Evolutionary conservation across 148 eudicot genomes (phyloP).

Genomic region (Simmondsia chinensis): DNA sequence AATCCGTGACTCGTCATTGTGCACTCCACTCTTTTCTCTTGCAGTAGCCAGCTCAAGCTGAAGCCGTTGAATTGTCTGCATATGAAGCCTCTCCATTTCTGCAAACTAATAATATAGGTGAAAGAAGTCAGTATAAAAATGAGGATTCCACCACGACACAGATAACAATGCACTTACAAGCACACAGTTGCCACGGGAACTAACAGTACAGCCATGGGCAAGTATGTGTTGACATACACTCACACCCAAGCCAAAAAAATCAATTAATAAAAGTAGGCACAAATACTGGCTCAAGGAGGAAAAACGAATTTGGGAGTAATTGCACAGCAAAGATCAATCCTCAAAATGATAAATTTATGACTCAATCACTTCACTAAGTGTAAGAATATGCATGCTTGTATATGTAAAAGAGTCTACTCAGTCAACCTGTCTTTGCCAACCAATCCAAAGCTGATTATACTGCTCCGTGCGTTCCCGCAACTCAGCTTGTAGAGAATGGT

Average conservation of each 20-base stretch:
- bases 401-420: background rate
- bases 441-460: constrained; percentile 77
- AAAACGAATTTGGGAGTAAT: too few relatives aligned
- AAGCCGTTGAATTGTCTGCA: constrained; percentile 66
- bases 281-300: too few relatives aligned
- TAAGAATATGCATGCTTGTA: background rate
- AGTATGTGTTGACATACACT: too few relatives aligned
- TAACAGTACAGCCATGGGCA: too few relatives aligned
- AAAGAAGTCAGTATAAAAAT: constrained; percentile 1
- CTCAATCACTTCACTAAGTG: too few relatives aligned
- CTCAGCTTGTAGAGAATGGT: constrained; percentile 67
- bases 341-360: background rate
- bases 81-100: constrained; percentile 87
- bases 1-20: constrained; percentile 30
- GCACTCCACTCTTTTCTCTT: constrained; percentile 45
- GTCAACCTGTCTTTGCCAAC: constrained; percentile 80
- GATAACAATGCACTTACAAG: background rate
- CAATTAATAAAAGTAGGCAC: too few relatives aligned
- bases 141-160: background rate
- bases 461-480: constrained; percentile 78
- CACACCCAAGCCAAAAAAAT: too few relatives aligned
- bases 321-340: too few relatives aligned
- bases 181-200: too few relatives aligned
- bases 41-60: constrained; percentile 65
- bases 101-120: constrained; percentile 36